Evolutionary conservation across 139 green algal species (phyloP), one percentile per base, ranked within the genome.

Genomic region (Deuterostichococcus epilithicus): DNA sequence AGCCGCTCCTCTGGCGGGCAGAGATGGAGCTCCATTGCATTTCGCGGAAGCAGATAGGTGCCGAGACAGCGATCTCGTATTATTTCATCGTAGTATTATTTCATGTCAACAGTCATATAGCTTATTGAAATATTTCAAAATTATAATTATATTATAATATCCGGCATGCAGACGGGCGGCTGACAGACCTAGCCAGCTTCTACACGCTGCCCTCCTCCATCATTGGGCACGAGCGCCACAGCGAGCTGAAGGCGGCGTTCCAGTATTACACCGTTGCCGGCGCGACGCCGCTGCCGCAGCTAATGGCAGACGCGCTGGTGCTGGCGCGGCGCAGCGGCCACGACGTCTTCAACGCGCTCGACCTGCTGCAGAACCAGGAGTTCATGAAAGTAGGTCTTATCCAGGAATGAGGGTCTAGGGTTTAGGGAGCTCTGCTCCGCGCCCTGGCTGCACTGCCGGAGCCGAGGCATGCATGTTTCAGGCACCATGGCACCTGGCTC

Each of bases 301-400:
- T 94, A 3, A 85, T 99, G 88, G 85, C 87, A 3, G 94, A 99
- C 77, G 91, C 89, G 28, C 87, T 99, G 34, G 92, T 96, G 20
- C 72, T 96, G 65, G 94, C 93, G 15, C 70, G 80, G 0, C 47
- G 32, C 76, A 76, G 86, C 44, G 90, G 91, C 22, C 97, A 96
- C 68, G 96, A 99, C 80, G 96, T 99, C 15, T 99, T 98, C 89
- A 99, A 99, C 79, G 92, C 93, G 1, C 91, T 99, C 36, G 93
- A 99, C 83, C 90, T 99, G 59, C 86, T 97, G 81, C 78, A 93
- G n/a, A 87, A 96, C 72, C 36, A 60, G 0, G 68, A 81, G 25
- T 86, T 97, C 47, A 30, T 63, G 18, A 63, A 63, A 20, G 52
- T 28, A 28, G 28, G 52, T 13, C 13, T 8, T 52, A 13, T 52